A percentile compares a stretch with the other conserved stretches of the same genome.
Conservation (phyloP, 106 monocot genomes). For the Xerophyta viscosa region DNA sequence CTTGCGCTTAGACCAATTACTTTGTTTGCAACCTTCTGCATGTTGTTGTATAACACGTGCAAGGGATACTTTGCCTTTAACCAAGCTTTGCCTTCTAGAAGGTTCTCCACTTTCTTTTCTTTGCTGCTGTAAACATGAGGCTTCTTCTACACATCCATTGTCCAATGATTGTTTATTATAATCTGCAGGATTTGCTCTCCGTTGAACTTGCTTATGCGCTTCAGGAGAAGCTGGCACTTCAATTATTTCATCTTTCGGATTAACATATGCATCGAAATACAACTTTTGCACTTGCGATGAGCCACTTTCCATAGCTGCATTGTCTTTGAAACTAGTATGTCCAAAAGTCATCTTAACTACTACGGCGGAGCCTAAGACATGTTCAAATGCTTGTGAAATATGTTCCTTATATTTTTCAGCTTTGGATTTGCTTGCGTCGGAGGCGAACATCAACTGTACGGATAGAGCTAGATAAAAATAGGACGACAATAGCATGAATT, state of each 20-base stretch:
- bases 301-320: slow-evolving; percentile 14
- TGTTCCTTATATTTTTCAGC: slow-evolving; percentile 86
- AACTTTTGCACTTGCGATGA: slow-evolving; percentile 23
- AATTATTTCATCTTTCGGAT: slow-evolving; percentile 33
- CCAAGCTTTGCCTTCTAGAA: slow-evolving; percentile 42
- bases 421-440: slow-evolving; percentile 51
- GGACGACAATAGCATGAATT: too few relatives aligned
- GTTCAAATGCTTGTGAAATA: slow-evolving; percentile 77
- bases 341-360: slow-evolving; percentile 63
- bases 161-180: slow-evolving; percentile 19
- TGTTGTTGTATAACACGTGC: slow-evolving; percentile 85
- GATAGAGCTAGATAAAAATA: slow-evolving; percentile 62
- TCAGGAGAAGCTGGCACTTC: slow-evolving; percentile 31
- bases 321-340: slow-evolving; percentile 27
- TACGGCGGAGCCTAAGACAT: slow-evolving; percentile 49
- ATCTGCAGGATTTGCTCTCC: slow-evolving; percentile 5
- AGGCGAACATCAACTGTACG: slow-evolving; percentile 63
- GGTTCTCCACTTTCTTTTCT: slow-evolving; percentile 27
- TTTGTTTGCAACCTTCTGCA: slow-evolving; percentile 46
- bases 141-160: too few relatives aligned
- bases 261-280: slow-evolving; percentile 30
- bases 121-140: slow-evolving; percentile 29
- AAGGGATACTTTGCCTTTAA: slow-evolving; percentile 82
- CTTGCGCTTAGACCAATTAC: slow-evolving; percentile 74
- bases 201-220: slow-evolving; percentile 4